phyloP scores from a whole-genome alignment of 1,139 yeast species.

The Blastobotrys ciferrii region DNA sequence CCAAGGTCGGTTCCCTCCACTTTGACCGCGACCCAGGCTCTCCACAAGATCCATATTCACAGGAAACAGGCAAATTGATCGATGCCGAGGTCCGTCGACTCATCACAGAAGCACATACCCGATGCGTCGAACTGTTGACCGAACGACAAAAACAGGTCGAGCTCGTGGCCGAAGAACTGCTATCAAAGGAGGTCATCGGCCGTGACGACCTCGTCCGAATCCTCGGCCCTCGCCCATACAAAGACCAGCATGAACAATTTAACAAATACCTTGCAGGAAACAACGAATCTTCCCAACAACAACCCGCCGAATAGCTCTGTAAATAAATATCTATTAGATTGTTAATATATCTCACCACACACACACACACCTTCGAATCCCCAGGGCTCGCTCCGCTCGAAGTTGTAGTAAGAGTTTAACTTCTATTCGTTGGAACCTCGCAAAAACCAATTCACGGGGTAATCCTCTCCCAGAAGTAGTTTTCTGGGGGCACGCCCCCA shows the following conservation, averaged over 20 bases:
- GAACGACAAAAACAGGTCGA: slow-evolving; percentile 74
- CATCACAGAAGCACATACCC: slow-evolving; percentile 70
- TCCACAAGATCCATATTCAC: slow-evolving; percentile 76
- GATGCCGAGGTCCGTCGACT: slow-evolving; percentile 83
- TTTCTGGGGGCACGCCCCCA: too few relatives aligned
- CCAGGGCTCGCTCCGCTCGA: too few relatives aligned
- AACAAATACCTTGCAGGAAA: slow-evolving; percentile 60
- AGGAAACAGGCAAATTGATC: slow-evolving; percentile 73
- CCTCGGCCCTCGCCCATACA: slow-evolving; percentile 86
- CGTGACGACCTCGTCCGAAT: slow-evolving; percentile 88
- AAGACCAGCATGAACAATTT: slow-evolving; percentile 88
- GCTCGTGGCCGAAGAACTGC: slow-evolving; percentile 79
- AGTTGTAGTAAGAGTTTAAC: too few relatives aligned
- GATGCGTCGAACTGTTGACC: slow-evolving; percentile 64
- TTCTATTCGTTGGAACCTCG: too few relatives aligned
- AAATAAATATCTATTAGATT: neutral
- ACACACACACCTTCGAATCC: too few relatives aligned
- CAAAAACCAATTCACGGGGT: too few relatives aligned
- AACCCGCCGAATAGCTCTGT: neutral
- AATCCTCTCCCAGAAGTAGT: too few relatives aligned
- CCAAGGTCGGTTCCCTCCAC: slow-evolving; percentile 76
- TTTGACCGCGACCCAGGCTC: slow-evolving; percentile 58
- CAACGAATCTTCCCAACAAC: neutral
- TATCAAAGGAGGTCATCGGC: slow-evolving; percentile 80
- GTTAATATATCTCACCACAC: too few relatives aligned